These are phyloP conservation scores for Saccharum spontaneum DNA, from an alignment of 176 grass and related monocot species.

Conservation along the genomic window DNA sequence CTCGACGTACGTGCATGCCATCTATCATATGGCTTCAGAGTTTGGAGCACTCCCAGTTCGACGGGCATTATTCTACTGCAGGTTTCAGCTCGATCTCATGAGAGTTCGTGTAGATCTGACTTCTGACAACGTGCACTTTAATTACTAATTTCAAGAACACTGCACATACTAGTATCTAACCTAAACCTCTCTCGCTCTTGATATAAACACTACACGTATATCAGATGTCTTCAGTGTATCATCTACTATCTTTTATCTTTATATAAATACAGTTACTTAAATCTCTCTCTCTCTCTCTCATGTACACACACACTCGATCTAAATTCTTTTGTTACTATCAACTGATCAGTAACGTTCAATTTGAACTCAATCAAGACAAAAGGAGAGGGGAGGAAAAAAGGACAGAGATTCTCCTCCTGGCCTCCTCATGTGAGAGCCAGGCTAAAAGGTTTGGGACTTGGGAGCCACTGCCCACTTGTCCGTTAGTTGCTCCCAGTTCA, in stretches of 20 bases:
- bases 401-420: conserved; percentile 45
- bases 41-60: conserved; percentile 51
- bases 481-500: conserved; percentile 22
- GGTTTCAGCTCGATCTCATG: neutral
- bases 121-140: neutral
- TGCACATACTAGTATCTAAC: neutral
- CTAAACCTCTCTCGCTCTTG: neutral
- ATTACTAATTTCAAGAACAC: neutral
- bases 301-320: neutral
- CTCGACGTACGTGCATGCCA: conserved; percentile 41
- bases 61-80: neutral
- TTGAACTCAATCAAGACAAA: neutral
- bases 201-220: neutral
- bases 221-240: neutral
- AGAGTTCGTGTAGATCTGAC: conserved; percentile 4
- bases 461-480: conserved; percentile 47
- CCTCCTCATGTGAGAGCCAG: conserved; percentile 3
- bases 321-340: neutral
- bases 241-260: too few species aligned
- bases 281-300: neutral
- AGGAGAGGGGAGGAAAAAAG: neutral
- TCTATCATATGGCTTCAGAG: conserved; percentile 23
- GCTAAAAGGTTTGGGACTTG: conserved; percentile 38
- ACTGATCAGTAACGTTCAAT: neutral
- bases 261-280: neutral